Evolutionary conservation across 768 basidiomycete genomes (phyloP).

Genomic region (Lactarius psammicola): DNA sequence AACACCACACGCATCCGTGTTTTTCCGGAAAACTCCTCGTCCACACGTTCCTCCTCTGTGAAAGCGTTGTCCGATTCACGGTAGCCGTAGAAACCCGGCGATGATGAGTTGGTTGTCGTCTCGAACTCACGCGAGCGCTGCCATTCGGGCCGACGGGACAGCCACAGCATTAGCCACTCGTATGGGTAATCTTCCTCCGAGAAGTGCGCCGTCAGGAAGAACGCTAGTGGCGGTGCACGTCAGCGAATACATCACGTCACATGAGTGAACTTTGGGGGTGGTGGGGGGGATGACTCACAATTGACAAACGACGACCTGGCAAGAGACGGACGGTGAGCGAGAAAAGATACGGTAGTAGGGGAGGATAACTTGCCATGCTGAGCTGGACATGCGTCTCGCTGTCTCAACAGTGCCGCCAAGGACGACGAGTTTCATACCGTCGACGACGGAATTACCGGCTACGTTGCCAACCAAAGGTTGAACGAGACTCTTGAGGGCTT

Average conservation of each 20-base stretch:
- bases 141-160: constrained; percentile 83
- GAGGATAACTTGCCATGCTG: constrained; percentile 62
- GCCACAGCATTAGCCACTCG: constrained; percentile 91
- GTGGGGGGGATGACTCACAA: constrained; percentile 50
- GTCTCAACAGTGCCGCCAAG: constrained; percentile 87
- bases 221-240: constrained; percentile 30
- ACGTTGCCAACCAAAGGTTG: constrained; percentile 29
- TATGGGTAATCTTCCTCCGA: constrained; percentile 89
- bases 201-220: constrained; percentile 87
- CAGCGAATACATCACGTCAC: constrained; percentile 26
- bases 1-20: constrained; percentile 81
- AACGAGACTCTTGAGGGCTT: constrained; percentile 30
- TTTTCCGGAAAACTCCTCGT: constrained; percentile 58
- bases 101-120: constrained; percentile 74
- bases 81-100: constrained; percentile 51
- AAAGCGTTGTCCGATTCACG: constrained; percentile 55
- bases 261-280: background rate
- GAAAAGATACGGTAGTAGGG: constrained; percentile 1
- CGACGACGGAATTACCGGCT: constrained; percentile 59
- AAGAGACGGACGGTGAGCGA: constrained; percentile 9
- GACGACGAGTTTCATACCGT: constrained; percentile 88
- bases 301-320: constrained; percentile 81
- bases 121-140: constrained; percentile 87
- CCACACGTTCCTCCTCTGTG: constrained; percentile 47
- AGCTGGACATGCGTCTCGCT: constrained; percentile 75